Evolutionary conservation across 108 stramenopile genomes (phyloP), one percentile per base, ranked within the genome.

Genomic region (Fragilariopsis cylindrus): DNA sequence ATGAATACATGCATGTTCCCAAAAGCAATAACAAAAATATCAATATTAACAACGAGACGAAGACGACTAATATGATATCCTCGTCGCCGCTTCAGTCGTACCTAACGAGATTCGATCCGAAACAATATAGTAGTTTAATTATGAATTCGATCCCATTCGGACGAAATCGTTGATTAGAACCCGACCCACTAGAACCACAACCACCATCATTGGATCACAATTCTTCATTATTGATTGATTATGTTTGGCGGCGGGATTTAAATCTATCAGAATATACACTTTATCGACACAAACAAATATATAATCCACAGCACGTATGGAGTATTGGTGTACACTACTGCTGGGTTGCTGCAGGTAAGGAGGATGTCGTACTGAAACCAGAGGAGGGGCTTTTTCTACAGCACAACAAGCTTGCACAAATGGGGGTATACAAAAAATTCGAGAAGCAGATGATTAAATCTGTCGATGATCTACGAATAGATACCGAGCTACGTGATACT

Each of bases 1-100:
- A 79, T 58, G 78, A 79, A 30, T 79, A 74, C 44, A 5, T 79
- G 39, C 46, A 65, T 65, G 45, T 65, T 44, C 64, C 64, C 9
- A 65, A 65, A 65, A 5, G 0, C 6, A 9, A 39, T 19, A 65
- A 65, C n/a, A 9, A 45, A 65, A 44, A 39, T 8, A 44, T 7
- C 44, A 18, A 43, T 47, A 5, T 16, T 4, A 18, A 53, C 9
- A 11, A 53, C 9, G 12, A 53, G 15, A 11, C 9, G 0, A 11
- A 53, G 15, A 11, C 9, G 15, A 11, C 9, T 13, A 11, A 53
- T 13, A 19, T 19, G 19, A 19, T 19, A 19, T 19, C n/a, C 57
- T 3, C n/a, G n/a, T 58, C 57, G 39, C 64, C 64, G 3, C 46
- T 65, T 44, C 12, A 65, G 45, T 45, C 44, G 43, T 46, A 16